phyloP scores from a whole-genome alignment of 768 basidiomycete genomes.

The Candolleomyces aberdarensis region DNA sequence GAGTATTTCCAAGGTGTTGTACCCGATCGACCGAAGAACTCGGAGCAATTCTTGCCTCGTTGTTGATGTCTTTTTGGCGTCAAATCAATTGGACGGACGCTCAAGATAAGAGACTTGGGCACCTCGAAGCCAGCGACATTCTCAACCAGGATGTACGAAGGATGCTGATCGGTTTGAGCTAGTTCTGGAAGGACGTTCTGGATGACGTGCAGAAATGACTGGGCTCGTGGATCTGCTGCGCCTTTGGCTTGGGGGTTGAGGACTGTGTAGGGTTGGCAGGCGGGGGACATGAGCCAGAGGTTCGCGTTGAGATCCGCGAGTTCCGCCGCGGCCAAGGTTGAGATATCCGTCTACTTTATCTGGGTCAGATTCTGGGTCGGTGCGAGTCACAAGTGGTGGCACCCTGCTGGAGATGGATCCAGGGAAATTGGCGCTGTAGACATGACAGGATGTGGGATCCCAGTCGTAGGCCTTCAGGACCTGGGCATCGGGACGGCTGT shows the following conservation, averaged over 20 bases:
- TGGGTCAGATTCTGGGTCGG: neutral
- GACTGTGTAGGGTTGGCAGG: constrained; percentile 83
- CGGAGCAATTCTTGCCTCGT: constrained; percentile 57
- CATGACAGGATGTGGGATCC: constrained; percentile 71
- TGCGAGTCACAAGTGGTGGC: constrained; percentile 1
- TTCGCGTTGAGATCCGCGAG: constrained; percentile 50
- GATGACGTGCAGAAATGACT: constrained; percentile 72
- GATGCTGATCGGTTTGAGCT: constrained; percentile 40
- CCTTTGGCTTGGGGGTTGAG: constrained; percentile 73
- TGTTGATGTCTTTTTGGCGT: constrained; percentile 51
- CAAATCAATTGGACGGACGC: constrained; percentile 1
- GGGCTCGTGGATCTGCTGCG: constrained; percentile 67
- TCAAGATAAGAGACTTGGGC: constrained; percentile 10
- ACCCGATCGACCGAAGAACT: constrained; percentile 52
- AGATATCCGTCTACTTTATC: constrained; percentile 53
- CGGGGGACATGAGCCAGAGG: constrained; percentile 77
- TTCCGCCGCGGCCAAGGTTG: constrained; percentile 44
- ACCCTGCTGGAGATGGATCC: constrained; percentile 53
- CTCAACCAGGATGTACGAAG: constrained; percentile 64
- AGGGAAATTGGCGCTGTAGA: constrained; percentile 61
- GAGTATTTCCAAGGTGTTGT: constrained; percentile 56
- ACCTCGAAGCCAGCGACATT: constrained; percentile 88
- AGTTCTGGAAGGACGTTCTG: constrained; percentile 60
- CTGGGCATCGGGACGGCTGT: constrained; percentile 42
- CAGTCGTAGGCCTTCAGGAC: constrained; percentile 77